Percentiles rank a stretch among this genome's conserved stretches.
These are phyloP conservation scores for Lipomyces mesembrius DNA, from an alignment of 805 yeast genomes.

Conservation along the genomic window DNA sequence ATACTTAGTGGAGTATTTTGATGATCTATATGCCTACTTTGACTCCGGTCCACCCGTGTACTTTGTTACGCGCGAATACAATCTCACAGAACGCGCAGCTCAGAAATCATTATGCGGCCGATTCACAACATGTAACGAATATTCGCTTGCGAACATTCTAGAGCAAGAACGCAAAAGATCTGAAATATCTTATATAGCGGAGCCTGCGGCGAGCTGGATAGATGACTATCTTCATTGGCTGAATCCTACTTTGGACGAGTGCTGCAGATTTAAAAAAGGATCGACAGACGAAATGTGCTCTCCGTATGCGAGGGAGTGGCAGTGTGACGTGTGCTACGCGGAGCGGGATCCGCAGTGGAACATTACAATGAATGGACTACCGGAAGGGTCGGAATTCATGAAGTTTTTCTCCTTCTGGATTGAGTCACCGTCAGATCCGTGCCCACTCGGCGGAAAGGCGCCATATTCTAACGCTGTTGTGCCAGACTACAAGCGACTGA, in stretches of 20 bases:
- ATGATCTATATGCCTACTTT: slow-evolving; percentile 71
- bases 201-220: slow-evolving; percentile 89
- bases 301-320: slow-evolving; percentile 37
- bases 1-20: slow-evolving; percentile 77
- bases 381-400: slow-evolving; percentile 74
- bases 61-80: slow-evolving; percentile 73
- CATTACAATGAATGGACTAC: slow-evolving; percentile 80
- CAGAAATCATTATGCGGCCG: slow-evolving; percentile 86
- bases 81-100: slow-evolving; percentile 60
- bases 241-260: slow-evolving; percentile 82
- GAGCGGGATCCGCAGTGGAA: slow-evolving; percentile 66
- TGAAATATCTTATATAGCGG: slow-evolving; percentile 65
- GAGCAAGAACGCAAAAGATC: slow-evolving; percentile 83
- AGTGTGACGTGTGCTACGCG: slow-evolving; percentile 73
- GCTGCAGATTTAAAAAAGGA: slow-evolving; percentile 73
- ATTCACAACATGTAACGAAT: slow-evolving; percentile 80
- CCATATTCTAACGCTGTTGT: slow-evolving; percentile 73
- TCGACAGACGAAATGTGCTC: slow-evolving; percentile 51
- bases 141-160: slow-evolving; percentile 75
- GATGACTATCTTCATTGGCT: slow-evolving; percentile 88
- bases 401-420: slow-evolving; percentile 81
- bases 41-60: slow-evolving; percentile 92
- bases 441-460: slow-evolving; percentile 95
- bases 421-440: slow-evolving; percentile 78
- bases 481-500: slow-evolving; percentile 48